Percentiles rank a stretch among this genome's conserved stretches.
Evolutionary conservation across 345 rosid genomes (phyloP).

Genomic region (Brassica juncea): DNA sequence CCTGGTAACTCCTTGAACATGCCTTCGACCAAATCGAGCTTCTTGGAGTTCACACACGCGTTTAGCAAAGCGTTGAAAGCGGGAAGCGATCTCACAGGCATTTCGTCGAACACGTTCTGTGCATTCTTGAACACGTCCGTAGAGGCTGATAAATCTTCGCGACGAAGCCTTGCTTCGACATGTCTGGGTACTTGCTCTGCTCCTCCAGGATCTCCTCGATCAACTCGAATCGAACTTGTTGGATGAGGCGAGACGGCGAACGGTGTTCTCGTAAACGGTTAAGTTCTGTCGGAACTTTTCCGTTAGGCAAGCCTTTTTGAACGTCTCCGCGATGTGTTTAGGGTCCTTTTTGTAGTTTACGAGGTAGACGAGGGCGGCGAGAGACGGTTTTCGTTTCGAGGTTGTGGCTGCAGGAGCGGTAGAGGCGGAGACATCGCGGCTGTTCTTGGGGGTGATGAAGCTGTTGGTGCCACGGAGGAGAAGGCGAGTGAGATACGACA

Average conservation of each 20-base stretch:
- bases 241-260: slow-evolving; percentile 66
- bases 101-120: slow-evolving; percentile 75
- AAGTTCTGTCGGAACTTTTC: slow-evolving; percentile 56
- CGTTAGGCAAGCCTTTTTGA: slow-evolving; percentile 51
- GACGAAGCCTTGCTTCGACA: slow-evolving; percentile 59
- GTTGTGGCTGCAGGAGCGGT: neutral
- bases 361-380: neutral
- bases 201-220: slow-evolving; percentile 67
- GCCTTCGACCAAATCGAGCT: slow-evolving; percentile 46
- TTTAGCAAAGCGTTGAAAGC: slow-evolving; percentile 57
- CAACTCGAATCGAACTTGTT: slow-evolving; percentile 46
- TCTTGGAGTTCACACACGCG: slow-evolving; percentile 18
- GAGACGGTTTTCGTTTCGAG: slow-evolving; percentile 31
- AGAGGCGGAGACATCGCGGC: slow-evolving; percentile 40
- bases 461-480: slow-evolving; percentile 44
- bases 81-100: slow-evolving; percentile 53
- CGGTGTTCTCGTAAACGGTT: slow-evolving; percentile 48
- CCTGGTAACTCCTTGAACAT: slow-evolving; percentile 50
- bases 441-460: slow-evolving; percentile 35
- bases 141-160: slow-evolving; percentile 54
- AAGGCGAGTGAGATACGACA: slow-evolving; percentile 35
- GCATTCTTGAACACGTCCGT: slow-evolving; percentile 71
- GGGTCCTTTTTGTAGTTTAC: slow-evolving; percentile 59
- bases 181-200: slow-evolving; percentile 62
- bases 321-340: slow-evolving; percentile 58